Percentiles rank a stretch among this genome's conserved stretches.
Conservation (phyloP, 805 yeast species). For the Zygosaccharomyces bisporus region DNA sequence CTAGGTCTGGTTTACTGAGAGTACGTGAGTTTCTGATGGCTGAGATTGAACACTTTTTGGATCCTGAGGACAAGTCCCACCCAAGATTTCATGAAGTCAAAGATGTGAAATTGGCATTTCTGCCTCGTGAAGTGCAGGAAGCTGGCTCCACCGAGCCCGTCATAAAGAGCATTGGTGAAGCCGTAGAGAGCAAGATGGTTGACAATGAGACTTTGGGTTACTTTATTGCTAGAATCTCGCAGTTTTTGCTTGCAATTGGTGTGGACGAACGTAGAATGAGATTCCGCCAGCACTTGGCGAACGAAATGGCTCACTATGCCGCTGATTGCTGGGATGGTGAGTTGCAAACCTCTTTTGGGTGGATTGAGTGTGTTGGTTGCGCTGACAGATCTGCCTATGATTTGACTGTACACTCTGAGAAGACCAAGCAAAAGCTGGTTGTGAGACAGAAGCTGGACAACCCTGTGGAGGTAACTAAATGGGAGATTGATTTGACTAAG, state of each 20-base stretch:
- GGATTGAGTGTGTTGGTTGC: constrained; percentile 99
- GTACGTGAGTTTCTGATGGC: constrained; percentile 99
- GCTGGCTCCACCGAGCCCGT: constrained; percentile 70
- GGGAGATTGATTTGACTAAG: constrained; percentile 83
- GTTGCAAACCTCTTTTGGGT: constrained; percentile 90
- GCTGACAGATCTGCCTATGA: constrained; percentile 99
- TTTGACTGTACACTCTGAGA: constrained; percentile 89
- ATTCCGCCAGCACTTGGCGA: constrained; percentile 97
- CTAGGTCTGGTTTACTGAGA: constrained; percentile 94
- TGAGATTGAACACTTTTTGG: constrained; percentile 97
- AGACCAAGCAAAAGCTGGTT: constrained; percentile 90
- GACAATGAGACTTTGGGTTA: constrained; percentile 97
- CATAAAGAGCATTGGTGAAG: constrained; percentile 78
- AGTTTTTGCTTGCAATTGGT: constrained; percentile 83
- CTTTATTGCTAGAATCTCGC: constrained; percentile 89
- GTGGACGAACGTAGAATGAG: constrained; percentile 78
- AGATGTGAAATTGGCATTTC: constrained; percentile 67
- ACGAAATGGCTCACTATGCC: constrained; percentile 99
- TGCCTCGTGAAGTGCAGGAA: constrained; percentile 85
- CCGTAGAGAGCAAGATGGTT: constrained; percentile 81
- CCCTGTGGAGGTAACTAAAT: constrained; percentile 78
- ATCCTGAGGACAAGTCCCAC: constrained; percentile 84
- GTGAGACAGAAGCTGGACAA: constrained; percentile 86
- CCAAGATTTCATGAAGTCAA: constrained; percentile 71
- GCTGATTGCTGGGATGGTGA: constrained; percentile 99